phyloP scores from a whole-genome alignment of 2,329 filamentous ascomycete species.

The Nigrospora sphaerica region DNA sequence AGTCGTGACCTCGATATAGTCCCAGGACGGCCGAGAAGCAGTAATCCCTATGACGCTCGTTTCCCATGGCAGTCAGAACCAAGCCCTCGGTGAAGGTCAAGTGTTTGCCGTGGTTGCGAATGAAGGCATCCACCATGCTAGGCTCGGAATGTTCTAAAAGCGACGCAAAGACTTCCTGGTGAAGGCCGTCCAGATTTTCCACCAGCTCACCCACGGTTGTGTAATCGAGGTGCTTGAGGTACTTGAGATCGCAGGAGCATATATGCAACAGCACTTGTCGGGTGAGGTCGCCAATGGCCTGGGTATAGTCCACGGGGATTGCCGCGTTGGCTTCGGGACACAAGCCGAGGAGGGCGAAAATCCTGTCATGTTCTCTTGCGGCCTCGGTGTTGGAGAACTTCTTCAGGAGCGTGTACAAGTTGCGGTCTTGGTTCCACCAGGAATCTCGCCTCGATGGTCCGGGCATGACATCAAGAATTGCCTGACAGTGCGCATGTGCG shows the following conservation, averaged over 20 bases:
- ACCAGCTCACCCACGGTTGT: neutral
- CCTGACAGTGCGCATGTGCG: neutral
- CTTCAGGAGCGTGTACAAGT: neutral
- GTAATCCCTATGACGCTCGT: neutral
- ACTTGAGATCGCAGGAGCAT: neutral
- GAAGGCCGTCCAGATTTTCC: neutral
- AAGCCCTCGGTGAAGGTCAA: neutral
- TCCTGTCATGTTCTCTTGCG: neutral
- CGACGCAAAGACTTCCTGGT: neutral
- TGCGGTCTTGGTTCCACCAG: neutral
- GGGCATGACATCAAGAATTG: neutral
- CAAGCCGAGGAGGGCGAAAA: neutral
- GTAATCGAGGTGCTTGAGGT: neutral
- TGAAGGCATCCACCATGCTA: neutral
- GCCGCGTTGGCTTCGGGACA: neutral
- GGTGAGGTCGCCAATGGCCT: neutral
- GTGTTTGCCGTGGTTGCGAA: neutral
- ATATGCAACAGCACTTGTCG: neutral
- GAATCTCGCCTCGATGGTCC: neutral
- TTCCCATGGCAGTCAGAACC: neutral
- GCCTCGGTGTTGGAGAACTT: neutral
- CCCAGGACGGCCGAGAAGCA: too few relatives aligned
- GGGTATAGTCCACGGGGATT: neutral
- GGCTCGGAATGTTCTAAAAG: neutral
- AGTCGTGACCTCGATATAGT: too few relatives aligned